phyloP scores from a whole-genome alignment of 495 filamentous ascomycete genomes.

The Penicillium crystallinum region DNA sequence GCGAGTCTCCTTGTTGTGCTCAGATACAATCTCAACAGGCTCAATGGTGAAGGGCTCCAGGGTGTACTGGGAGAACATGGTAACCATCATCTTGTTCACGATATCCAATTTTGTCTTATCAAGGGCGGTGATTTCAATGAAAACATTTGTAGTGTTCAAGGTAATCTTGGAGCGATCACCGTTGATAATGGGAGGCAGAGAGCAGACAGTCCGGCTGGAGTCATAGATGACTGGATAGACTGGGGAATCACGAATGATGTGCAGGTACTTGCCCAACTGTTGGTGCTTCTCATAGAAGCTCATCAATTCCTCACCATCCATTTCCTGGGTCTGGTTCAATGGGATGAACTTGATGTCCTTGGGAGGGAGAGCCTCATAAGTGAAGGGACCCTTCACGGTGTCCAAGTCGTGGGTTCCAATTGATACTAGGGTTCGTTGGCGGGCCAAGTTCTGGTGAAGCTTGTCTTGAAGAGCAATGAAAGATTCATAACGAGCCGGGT shows the following conservation, averaged over 20 bases:
- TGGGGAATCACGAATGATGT: conserved; percentile 89
- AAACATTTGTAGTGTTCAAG: conserved; percentile 80
- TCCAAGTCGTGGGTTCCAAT: conserved; percentile 98
- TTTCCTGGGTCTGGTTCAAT: conserved; percentile 81
- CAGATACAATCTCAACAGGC: conserved; percentile 83
- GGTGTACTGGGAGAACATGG: conserved; percentile 96
- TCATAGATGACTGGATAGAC: conserved; percentile 98
- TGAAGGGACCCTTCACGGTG: conserved; percentile 90
- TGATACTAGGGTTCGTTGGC: conserved; percentile 85
- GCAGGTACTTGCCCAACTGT: conserved; percentile 73
- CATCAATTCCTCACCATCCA: conserved; percentile 90
- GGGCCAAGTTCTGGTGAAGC: conserved; percentile 91
- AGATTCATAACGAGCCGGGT: conserved; percentile 82
- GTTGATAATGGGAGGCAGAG: conserved; percentile 96
- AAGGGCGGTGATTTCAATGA: conserved; percentile 96
- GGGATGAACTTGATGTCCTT: conserved; percentile 87
- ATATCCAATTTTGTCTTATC: conserved; percentile 96
- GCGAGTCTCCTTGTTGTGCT: conserved; percentile 80
- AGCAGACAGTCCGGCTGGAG: conserved; percentile 80
- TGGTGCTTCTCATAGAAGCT: conserved; percentile 89
- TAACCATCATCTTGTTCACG: conserved; percentile 87
- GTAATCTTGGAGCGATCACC: conserved; percentile 93
- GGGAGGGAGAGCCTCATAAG: conserved; percentile 89
- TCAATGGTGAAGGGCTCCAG: conserved; percentile 87
- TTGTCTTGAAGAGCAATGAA: conserved; percentile 99